A percentile compares a stretch with the other conserved stretches of the same genome.
phyloP scores from a whole-genome alignment of 257 asterid species.

The Ligustrum vulgare region DNA sequence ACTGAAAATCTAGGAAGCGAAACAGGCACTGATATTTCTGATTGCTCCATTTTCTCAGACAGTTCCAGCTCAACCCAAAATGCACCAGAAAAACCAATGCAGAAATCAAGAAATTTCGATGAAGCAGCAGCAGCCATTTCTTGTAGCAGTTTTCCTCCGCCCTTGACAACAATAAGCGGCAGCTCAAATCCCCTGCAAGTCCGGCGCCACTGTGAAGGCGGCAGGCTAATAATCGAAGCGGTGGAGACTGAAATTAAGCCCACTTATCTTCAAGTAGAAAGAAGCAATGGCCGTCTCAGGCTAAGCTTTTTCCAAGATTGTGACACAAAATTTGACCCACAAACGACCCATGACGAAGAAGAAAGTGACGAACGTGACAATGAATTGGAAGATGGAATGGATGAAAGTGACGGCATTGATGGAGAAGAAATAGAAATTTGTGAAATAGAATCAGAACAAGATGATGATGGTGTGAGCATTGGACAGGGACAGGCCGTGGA shows the following conservation, averaged over 20 bases:
- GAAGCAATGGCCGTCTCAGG: slow-evolving; percentile 76
- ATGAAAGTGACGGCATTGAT: slow-evolving; percentile 12
- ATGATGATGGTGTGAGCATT: slow-evolving; percentile 33
- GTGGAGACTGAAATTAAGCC: slow-evolving; percentile 52
- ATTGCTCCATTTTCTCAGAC: slow-evolving; percentile 40
- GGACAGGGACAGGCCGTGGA: slow-evolving; percentile 23
- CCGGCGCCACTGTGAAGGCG: slow-evolving; percentile 60
- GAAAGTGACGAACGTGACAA: not conserved
- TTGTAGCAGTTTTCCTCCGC: slow-evolving; percentile 72
- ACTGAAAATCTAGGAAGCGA: slow-evolving; percentile 84
- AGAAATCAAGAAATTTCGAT: not conserved
- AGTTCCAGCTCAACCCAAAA: not conserved
- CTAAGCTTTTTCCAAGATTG: slow-evolving; percentile 32
- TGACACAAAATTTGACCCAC: too few relatives aligned
- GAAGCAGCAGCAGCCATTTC: not conserved
- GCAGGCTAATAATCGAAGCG: slow-evolving; percentile 73
- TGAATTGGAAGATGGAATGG: slow-evolving; percentile 16
- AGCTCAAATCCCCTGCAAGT: slow-evolving; percentile 54
- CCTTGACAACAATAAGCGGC: slow-evolving; percentile 69
- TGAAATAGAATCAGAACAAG: slow-evolving; percentile 17
- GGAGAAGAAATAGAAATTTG: slow-evolving; percentile 14
- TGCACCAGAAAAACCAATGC: not conserved
- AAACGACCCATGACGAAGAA: slow-evolving; percentile 8
- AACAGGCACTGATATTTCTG: slow-evolving; percentile 59
- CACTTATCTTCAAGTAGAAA: slow-evolving; percentile 58